phyloP scores from a whole-genome alignment of 805 yeast species.

The Yarrowia porcina region DNA sequence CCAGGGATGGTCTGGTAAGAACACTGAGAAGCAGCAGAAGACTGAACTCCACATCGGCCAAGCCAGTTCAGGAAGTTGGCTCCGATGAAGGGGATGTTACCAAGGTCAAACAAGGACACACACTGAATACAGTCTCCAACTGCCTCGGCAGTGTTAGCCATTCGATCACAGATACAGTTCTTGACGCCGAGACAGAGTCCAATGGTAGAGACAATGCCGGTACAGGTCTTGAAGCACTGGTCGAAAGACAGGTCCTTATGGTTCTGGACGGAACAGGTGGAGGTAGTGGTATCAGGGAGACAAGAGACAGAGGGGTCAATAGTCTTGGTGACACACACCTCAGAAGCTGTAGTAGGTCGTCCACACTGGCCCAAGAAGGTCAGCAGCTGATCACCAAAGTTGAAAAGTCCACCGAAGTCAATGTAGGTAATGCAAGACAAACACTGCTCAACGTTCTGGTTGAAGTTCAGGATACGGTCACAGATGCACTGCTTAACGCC shows the following conservation, averaged over 20 bases:
- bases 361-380: not conserved
- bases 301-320: not conserved
- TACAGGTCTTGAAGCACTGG: not conserved
- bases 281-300: constrained; percentile 2
- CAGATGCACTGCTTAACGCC: not conserved
- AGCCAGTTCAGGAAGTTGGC: constrained; percentile 17
- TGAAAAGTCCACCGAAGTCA: not conserved
- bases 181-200: not conserved
- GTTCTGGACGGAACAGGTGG: not conserved
- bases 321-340: constrained; percentile 1
- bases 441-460: not conserved
- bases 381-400: not conserved
- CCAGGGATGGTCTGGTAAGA: not conserved
- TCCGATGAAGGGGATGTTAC: not conserved
- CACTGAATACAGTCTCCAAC: constrained; percentile 13
- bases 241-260: not conserved
- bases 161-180: constrained; percentile 4
- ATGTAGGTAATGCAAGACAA: not conserved
- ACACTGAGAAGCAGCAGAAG: not conserved
- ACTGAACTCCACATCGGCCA: not conserved
- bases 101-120: not conserved
- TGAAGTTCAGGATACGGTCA: not conserved
- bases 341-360: not conserved
- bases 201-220: not conserved
- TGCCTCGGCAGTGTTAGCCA: not conserved